Base-by-base conservation (phyloP, 768 basidiomycete species). In the Trametes cingulata region DNA sequence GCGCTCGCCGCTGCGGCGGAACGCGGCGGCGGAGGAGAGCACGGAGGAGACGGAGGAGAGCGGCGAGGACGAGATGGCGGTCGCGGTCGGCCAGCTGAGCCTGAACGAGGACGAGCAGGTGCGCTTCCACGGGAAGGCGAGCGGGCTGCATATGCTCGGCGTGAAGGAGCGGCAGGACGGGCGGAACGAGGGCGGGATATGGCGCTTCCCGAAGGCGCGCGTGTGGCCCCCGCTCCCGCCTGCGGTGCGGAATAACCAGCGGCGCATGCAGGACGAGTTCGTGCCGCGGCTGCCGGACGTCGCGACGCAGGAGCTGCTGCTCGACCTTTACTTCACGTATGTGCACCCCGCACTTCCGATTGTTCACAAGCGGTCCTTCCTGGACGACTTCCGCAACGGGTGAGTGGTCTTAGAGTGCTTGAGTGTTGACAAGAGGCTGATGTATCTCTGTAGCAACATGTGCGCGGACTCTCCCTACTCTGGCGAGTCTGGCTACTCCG, bases 81-180 rank as follows among this genome's bases (percentile, higher is more conserved):
- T 86, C 58, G 92, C 91, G 27, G 82, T 94, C 5, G 93, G 93
- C 2, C 92, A 95, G 73, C 77, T 95, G 59, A 91, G 89, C 63
- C 68, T 95, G 65, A 93, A 95, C 67, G 93, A 95, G 75, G 90
- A 94, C 54, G 82, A 85, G 56, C 86, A 95, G 70, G 85, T 95
- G 13, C 77, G 93, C 37, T 95, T 88, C 72, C 93, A 95, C 67
- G 92, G 93, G 27, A 91, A 91, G 72, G 88, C 84, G 4, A 91
- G 89, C 59, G 91, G 92, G 1, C 72, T 94, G 62, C 85, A 94
- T 71, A 77, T 94, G 57, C 73, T 93, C 47, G 85, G 84, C 15
- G 76, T 76, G 64, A 82, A 82, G 60, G 83, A 85, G 50, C 79
- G 85, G 43, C 71, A 78, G 53, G 88, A 90, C 67, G 77, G 80